Conservation (phyloP, 306 rosid genomes). For the Geum urbanum region DNA sequence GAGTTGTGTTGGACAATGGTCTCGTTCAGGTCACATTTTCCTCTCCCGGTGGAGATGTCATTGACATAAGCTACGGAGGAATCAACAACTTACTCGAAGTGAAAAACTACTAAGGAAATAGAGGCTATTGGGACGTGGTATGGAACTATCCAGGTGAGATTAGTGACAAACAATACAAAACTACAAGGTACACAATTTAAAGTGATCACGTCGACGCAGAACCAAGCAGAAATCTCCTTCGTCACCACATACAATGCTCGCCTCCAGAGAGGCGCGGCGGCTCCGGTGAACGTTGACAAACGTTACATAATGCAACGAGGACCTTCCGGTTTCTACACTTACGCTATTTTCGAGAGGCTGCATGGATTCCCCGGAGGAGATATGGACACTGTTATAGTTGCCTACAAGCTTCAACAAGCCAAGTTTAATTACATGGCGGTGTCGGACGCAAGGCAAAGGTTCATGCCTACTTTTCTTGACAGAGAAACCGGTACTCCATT, state of each 20-base stretch:
- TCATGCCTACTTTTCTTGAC: constrained; percentile 49
- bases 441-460: constrained; percentile 53
- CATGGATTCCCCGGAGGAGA: constrained; percentile 44
- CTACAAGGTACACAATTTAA: constrained; percentile 30
- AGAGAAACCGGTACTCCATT: constrained; percentile 27
- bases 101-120: constrained; percentile 18
- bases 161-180: constrained; percentile 30
- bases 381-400: constrained; percentile 45
- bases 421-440: constrained; percentile 69
- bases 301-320: constrained; percentile 60
- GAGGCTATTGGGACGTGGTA: constrained; percentile 76
- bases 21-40: constrained; percentile 45
- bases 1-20: constrained; percentile 52
- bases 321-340: constrained; percentile 58
- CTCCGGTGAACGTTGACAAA: constrained; percentile 61
- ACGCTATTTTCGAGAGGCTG: constrained; percentile 47
- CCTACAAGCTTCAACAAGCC: constrained; percentile 41
- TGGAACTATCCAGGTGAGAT: constrained; percentile 42
- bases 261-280: neutral
- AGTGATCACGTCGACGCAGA: constrained; percentile 20
- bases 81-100: constrained; percentile 42
- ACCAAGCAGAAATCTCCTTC: constrained; percentile 66
- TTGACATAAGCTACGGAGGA: constrained; percentile 47
- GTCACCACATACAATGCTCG: constrained; percentile 39
- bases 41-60: constrained; percentile 50